These are phyloP conservation scores for Pyrrhoderma lamaoense DNA, from an alignment of 1,284 basidiomycete species.

Conservation along the genomic window DNA sequence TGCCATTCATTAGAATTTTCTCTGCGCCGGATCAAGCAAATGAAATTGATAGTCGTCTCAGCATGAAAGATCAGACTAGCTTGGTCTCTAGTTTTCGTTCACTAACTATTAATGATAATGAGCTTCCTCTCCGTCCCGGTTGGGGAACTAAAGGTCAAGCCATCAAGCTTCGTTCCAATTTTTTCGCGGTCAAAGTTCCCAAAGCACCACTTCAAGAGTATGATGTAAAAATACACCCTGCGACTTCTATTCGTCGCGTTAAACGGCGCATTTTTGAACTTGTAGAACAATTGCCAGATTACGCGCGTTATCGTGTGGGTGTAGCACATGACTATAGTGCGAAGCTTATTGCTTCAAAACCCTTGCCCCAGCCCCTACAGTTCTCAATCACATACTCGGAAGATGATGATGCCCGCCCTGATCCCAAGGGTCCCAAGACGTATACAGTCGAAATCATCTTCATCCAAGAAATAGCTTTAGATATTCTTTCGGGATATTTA, in stretches of 20 bases:
- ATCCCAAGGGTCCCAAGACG: slow-evolving; percentile 37
- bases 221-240: slow-evolving; percentile 56
- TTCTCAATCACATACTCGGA: slow-evolving; percentile 56
- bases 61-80: slow-evolving; percentile 47
- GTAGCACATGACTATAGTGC: slow-evolving; percentile 66
- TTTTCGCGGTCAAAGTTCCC: slow-evolving; percentile 53
- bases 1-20: slow-evolving; percentile 41
- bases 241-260: slow-evolving; percentile 45
- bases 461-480: slow-evolving; percentile 49
- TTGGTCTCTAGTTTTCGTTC: slow-evolving; percentile 44
- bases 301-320: slow-evolving; percentile 38
- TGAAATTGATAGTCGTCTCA: slow-evolving; percentile 51
- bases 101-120: slow-evolving; percentile 30
- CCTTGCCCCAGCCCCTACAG: slow-evolving; percentile 49
- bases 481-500: slow-evolving; percentile 51
- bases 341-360: slow-evolving; percentile 52
- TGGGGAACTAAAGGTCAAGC: slow-evolving; percentile 52
- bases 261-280: slow-evolving; percentile 65
- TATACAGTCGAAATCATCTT: slow-evolving; percentile 60
- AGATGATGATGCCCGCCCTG: slow-evolving; percentile 43
- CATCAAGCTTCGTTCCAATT: slow-evolving; percentile 66
- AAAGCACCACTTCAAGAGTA: slow-evolving; percentile 62
- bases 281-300: slow-evolving; percentile 53
- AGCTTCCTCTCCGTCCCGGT: slow-evolving; percentile 58
- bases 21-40: slow-evolving; percentile 37